phyloP scores from a whole-genome alignment of 2,329 filamentous ascomycete genomes.

The Sarocladium brachiariae region DNA sequence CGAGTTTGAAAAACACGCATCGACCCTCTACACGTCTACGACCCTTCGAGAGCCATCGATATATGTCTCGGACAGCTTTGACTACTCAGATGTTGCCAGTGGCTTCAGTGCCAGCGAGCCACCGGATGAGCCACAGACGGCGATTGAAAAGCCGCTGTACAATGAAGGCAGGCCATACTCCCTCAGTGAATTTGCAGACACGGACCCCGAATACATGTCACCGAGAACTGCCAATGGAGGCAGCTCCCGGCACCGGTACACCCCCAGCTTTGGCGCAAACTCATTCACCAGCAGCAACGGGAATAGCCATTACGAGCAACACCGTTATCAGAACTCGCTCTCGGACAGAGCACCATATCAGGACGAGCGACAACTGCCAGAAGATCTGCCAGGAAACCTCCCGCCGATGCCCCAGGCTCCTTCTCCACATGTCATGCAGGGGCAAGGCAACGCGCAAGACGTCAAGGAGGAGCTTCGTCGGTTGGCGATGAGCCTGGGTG shows the following conservation, averaged over 20 bases:
- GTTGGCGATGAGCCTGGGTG: conserved; percentile 41
- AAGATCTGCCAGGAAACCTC: conserved; percentile 17
- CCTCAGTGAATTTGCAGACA: conserved; percentile 33
- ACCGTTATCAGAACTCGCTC: conserved; percentile 3
- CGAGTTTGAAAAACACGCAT: conserved; percentile 56
- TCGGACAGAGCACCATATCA: conserved; percentile 11
- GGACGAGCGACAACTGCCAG: conserved; percentile 14
- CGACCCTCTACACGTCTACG: conserved; percentile 43
- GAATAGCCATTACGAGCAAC: neutral
- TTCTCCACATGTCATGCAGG: conserved; percentile 46
- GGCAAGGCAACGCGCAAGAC: conserved; percentile 42
- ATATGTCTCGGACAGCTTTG: conserved; percentile 53
- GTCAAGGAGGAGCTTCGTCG: conserved; percentile 44
- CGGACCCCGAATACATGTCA: conserved; percentile 29
- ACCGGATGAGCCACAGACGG: conserved; percentile 12
- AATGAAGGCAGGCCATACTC: conserved; percentile 26
- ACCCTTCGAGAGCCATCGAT: conserved; percentile 49
- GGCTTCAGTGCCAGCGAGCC: conserved; percentile 22
- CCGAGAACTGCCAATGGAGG: conserved; percentile 23
- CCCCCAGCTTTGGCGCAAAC: conserved; percentile 8
- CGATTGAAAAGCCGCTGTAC: conserved; percentile 8
- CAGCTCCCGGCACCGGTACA: neutral
- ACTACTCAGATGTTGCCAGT: conserved; percentile 33
- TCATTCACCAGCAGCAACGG: conserved; percentile 14
- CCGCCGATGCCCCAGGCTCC: conserved; percentile 39